Base-by-base conservation (phyloP, 1,139 yeast genomes). In the Candida tropicalis region DNA sequence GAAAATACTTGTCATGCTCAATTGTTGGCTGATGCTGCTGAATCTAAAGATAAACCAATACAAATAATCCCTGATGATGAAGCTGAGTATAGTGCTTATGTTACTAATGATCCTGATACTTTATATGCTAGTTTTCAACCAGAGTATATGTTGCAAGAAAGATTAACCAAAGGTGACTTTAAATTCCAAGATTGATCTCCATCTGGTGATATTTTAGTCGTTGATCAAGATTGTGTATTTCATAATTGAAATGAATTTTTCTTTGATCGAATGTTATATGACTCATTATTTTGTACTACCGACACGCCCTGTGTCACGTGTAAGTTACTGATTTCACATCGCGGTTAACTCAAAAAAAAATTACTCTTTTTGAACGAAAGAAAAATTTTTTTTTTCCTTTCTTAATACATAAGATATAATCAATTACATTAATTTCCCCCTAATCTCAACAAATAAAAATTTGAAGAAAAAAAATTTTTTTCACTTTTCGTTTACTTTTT, bases 1-100 rank as follows among this genome's bases (percentile, higher is more conserved):
- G 95, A 87, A 58, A 76, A 78, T 54, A 60, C 79, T 9, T 87
- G 95, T 59, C 78, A 84, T 55, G 78, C 79, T n/a, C 95, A 87
- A 62, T 64, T 87, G 54, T 62, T 79, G 49, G 89, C 79, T 27
- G 56, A 55, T 44, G 49, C 55, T 42, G 45, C 57, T 46, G 38
- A 45, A n/a, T 50, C 51, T 16, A 46, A 40, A n/a, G 60, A 60
- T 3, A 48, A 49, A 41, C 55, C 57, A 44, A 56, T 60, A 44
- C 48, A 54, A 38, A 40, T 72, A 31, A 71, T 83, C 45, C 69
- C 74, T 11, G 80, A 81, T 45, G 79, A 78, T 41, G 85, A 75
- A 47, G 89, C 90, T n/a, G 75, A 73, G 32, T 84, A 77, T 64
- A 84, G 89, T 7, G 75, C 69, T 49, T 71, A 73, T 45, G 72